Base-by-base conservation (phyloP, 1,139 yeast species). In the Nakaseomyces delphensis region DNA sequence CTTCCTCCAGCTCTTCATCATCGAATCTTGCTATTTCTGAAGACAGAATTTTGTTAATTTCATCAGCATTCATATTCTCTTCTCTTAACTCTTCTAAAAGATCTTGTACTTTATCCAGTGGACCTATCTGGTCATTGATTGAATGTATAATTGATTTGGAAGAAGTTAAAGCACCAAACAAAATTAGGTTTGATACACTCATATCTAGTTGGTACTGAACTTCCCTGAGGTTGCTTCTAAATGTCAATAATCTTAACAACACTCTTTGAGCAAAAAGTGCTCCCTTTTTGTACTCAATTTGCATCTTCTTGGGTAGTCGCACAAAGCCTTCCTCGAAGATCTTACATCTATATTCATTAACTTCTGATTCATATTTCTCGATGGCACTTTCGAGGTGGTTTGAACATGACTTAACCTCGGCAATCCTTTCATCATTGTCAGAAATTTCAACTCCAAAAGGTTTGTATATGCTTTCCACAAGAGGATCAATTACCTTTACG, bases 191-290 rank as follows among this genome's bases (percentile, higher is more conserved):
- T 2, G 71, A 62, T 11, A 66, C 62, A 1, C 79, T 71, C 43
- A 73, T 71, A 49, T 75, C 69, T 36, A 77, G 68, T 48, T 73
- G 73, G 35, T 57, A 52, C 28, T 73, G 52, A 0, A 76, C 60
- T 2, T 62, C 54, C 14, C 55, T 56, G 20, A 77, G 54, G 41
- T 73, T 73, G 30, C 56, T 58, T n/a, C 63, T 58, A 2, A 70
- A 58, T 3, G 48, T 48, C 1, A 62, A 47, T 3, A 70, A 62
- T 18, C 59, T 62, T 2, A 55, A 53, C 27, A 69, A 56, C 0
- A 73, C 64, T 16, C 56, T 57, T 16, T 56, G 59, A 3, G 66
- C 57, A 8, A 59, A 38, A 41, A 60, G 59, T 46, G 62, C 59
- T 3, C 64, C 51, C 40, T 56, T 59, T 15, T 64, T 45, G 33